Evolutionary conservation across 352 stramenopile species (phyloP), one percentile per base, ranked within the genome.

Genomic region (Globisporangium cylindrosporum): DNA sequence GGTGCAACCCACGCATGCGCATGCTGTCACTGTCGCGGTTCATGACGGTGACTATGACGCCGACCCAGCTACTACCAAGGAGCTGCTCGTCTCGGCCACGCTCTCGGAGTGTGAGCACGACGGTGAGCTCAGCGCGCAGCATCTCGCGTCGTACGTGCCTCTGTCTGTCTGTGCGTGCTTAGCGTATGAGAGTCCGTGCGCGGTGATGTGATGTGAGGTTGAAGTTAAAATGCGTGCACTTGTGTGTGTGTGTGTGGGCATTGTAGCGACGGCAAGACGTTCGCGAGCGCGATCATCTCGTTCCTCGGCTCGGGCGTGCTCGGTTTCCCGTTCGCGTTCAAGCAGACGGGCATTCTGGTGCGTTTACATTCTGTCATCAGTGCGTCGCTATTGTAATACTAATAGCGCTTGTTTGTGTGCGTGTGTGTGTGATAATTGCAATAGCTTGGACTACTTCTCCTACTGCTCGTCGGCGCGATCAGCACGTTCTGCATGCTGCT

Each of bases 261-360:
- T 32, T 32, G 55, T 56, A 88, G 80, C 2, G 83, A 91, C 62
- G 57, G 77, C 15, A 83, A 83, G 53, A 88, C 76, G 51, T 93
- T 93, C 58, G 73, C 76, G 32, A 93, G 91, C 65, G 83, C 80
- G 25, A 85, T 96, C 64, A 98, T 98, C 70, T 90, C 87, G 29
- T 98, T 98, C 78, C 80, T 98, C 0, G 93, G 93, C 25, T 96
- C 93, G 7, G 93, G 93, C 34, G 84, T 98, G 8, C 75, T 98
- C n/a, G 93, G 92, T 0, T 71, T 98, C 7, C 93, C 93, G 10
- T 96, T 92, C 75, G 93, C 92, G 32, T 98, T 98, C 74, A 86
- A 83, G 43, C 80, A 92, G 66, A 88, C 79, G 29, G 93, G 93
- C 25, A 95, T 96, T 64, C 59, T 98, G 48, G 84, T 93, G 27